Evolutionary conservation across 345 rosid genomes (phyloP).

Genomic region (Cochlearia excelsa): DNA sequence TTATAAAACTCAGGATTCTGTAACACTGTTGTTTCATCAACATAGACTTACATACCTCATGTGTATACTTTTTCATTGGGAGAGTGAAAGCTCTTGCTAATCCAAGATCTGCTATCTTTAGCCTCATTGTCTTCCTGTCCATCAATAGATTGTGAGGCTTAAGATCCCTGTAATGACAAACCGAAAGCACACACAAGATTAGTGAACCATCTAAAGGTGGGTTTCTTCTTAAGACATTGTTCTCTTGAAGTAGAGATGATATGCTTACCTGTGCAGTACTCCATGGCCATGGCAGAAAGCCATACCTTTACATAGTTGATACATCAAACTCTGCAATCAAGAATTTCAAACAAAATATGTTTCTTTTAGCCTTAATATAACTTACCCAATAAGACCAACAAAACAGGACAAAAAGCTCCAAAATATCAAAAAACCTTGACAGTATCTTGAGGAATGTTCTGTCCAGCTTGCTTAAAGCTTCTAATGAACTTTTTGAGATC

Average conservation of each 20-base stretch:
- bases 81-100: constrained; percentile 85
- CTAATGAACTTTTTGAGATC: constrained; percentile 90
- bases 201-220: background rate
- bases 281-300: constrained; percentile 99
- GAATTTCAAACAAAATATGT: background rate
- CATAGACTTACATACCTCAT: constrained; percentile 31
- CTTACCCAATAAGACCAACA: background rate
- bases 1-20: background rate
- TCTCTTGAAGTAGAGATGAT: background rate
- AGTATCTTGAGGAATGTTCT: constrained; percentile 47
- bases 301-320: constrained; percentile 92
- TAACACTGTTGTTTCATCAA: background rate
- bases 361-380: background rate
- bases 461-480: constrained; percentile 66
- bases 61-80: constrained; percentile 73
- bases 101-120: constrained; percentile 94
- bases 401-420: background rate
- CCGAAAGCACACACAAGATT: background rate
- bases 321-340: constrained; percentile 78
- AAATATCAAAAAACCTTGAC: constrained; percentile 49
- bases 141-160: constrained; percentile 93
- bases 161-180: constrained; percentile 59
- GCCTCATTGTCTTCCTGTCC: constrained; percentile 70
- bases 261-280: constrained; percentile 71
- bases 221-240: background rate